Percentiles rank a stretch among this genome's conserved stretches.
Conservation (phyloP, 306 rosid genomes). For the Pueraria montana region DNA sequence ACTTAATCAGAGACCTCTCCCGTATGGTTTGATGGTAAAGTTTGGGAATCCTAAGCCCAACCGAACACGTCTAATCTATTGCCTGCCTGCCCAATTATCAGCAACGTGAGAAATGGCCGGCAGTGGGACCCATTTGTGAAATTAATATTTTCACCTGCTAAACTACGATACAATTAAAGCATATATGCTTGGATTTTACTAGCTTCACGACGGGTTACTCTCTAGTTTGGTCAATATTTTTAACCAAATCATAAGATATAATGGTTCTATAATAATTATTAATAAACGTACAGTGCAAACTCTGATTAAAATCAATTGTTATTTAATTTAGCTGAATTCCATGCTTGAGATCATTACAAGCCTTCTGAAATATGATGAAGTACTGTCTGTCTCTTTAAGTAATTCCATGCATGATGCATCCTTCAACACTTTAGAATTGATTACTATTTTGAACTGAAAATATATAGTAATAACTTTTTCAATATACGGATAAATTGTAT, state of each 20-base stretch:
- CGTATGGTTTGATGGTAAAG: neutral
- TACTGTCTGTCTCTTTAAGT: too few relatives aligned
- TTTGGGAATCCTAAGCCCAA: constrained; percentile 41
- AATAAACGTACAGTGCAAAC: too few relatives aligned
- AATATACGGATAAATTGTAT: too few relatives aligned
- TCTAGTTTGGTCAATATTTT: neutral
- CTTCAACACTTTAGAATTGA: too few relatives aligned
- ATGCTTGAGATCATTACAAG: too few relatives aligned
- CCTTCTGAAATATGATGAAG: too few relatives aligned
- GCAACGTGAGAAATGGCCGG: constrained; percentile 36
- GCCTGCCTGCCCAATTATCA: constrained; percentile 34
- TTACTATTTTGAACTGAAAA: too few relatives aligned
- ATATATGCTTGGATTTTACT: neutral
- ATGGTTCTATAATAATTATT: too few relatives aligned
- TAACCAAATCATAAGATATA: neutral
- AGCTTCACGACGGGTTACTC: neutral
- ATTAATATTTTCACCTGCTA: constrained; percentile 7
- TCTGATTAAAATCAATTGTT: too few relatives aligned
- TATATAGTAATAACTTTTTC: too few relatives aligned
- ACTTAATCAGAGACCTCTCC: neutral
- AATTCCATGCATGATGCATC: too few relatives aligned
- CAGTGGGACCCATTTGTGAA: constrained; percentile 41
- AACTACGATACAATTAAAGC: constrained; percentile 2
- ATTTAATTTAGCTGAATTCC: too few relatives aligned
- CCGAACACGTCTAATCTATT: neutral